phyloP scores from a whole-genome alignment of 2,329 filamentous ascomycete genomes.

The Arthroderma sp. region DNA sequence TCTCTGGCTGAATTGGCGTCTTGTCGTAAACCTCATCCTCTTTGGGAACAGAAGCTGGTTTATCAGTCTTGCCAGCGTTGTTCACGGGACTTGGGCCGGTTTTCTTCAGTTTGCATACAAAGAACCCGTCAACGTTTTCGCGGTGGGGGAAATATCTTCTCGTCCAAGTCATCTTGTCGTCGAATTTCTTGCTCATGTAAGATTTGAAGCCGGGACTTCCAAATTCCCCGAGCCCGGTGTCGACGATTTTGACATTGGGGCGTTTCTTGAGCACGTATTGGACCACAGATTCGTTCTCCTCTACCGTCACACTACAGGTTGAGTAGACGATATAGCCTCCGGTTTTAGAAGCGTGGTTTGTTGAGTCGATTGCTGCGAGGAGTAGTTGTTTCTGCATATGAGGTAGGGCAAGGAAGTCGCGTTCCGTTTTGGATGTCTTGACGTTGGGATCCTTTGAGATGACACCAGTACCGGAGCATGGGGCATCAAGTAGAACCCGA shows the following conservation, averaged over 20 bases:
- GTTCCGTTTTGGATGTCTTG: conserved; percentile 96
- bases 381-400: conserved; percentile 92
- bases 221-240: conserved; percentile 70
- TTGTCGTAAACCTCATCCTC: conserved; percentile 49
- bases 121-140: conserved; percentile 97
- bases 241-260: conserved; percentile 85
- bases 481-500: conserved; percentile 82
- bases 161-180: conserved; percentile 68
- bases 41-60: conserved; percentile 18
- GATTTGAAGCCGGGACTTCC: conserved; percentile 85
- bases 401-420: conserved; percentile 83
- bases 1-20: conserved; percentile 47
- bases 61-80: conserved; percentile 12
- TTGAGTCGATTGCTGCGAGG: conserved; percentile 84
- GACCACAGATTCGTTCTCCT: conserved; percentile 88
- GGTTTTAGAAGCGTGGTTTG: conserved; percentile 80
- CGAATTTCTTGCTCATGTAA: conserved; percentile 85
- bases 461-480: conserved; percentile 92
- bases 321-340: conserved; percentile 95
- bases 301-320: conserved; percentile 85
- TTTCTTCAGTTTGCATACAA: conserved; percentile 96
- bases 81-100: conserved; percentile 54
- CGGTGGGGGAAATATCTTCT: conserved; percentile 79
- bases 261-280: conserved; percentile 85
- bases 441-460: conserved; percentile 94